Percentiles rank a stretch among this genome's conserved stretches.
phyloP scores from a whole-genome alignment of 1,284 basidiomycete genomes.

The Sanghuangporus baumii region DNA sequence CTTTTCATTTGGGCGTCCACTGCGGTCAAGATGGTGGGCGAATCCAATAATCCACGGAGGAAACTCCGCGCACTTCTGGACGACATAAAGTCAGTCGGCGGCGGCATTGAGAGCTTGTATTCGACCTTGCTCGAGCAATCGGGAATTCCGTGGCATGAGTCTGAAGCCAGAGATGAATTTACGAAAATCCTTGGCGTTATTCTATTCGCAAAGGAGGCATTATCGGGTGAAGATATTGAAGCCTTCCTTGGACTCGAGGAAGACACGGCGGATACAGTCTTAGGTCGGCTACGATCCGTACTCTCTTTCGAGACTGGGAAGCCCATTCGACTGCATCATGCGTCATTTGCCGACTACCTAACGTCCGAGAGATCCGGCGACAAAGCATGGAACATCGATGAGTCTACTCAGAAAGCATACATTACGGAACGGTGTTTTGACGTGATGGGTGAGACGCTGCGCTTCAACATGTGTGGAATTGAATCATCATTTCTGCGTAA shows the following conservation, averaged over 20 bases:
- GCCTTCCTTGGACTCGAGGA: not conserved
- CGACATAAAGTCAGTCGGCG: not conserved
- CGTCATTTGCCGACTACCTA: not conserved
- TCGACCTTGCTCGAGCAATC: not conserved
- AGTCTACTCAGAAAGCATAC: not conserved
- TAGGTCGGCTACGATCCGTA: not conserved
- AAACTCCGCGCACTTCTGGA: not conserved
- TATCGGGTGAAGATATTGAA: not conserved
- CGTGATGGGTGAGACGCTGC: not conserved
- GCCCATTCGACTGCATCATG: not conserved
- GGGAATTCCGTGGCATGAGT: not conserved
- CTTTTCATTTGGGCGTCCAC: conserved; percentile 4
- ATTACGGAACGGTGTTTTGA: not conserved
- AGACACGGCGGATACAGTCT: not conserved
- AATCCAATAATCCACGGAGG: not conserved
- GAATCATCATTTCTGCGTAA: not conserved
- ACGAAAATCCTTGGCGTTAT: not conserved
- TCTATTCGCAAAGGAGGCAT: not conserved
- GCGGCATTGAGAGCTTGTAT: not conserved
- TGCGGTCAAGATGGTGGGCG: not conserved
- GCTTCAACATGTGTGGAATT: not conserved
- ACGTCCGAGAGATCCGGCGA: not conserved
- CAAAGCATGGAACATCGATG: not conserved
- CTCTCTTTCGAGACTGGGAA: not conserved
- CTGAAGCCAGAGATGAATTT: not conserved